Base-by-base conservation (phyloP, 176 grass and related monocot species). In the Tillandsia leiboldiana region DNA sequence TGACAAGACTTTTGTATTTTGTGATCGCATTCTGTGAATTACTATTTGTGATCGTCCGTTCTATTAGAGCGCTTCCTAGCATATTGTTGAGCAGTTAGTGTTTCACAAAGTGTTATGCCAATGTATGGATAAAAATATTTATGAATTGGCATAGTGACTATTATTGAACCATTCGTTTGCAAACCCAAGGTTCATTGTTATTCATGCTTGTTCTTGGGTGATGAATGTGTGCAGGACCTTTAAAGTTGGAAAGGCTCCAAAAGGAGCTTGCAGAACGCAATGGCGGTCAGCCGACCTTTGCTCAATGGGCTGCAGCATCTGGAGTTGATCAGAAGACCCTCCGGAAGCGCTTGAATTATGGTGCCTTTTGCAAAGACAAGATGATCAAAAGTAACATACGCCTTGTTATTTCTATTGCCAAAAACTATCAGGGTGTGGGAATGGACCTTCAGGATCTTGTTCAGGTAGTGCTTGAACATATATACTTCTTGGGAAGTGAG, bases 341-440 rank as follows among this genome's bases (percentile, higher is more conserved):
- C 65, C 76, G 71, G 26, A 84, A 78, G 49, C 83, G 84, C 42
- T 64, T 97, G 69, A 83, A 72, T 59, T 20, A 92, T 66, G 89
- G 93, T 9, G 71, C 67, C 13, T 75, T 74, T 61, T 97, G 84
- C 84, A 92, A 90, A 65, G 85, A 92, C 51, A 87, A 51, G 65
- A 97, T 97, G 89, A 81, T 97, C 53, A 82, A 68, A 68, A 87
- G 86, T 52, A 97, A 97, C 12, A 88, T 92, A 56, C 73, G 89
- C 1, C 94, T 97, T 27, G 94, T 97, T 28, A 84, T 93, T 29
- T 97, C 94, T 13, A 93, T 97, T 59, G 94, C 94, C 33, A 97
- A 71, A 77, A 83, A 83, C 64, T 85, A 83, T 49, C 73, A 82
- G 68, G 81, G 84, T 42, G 76, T 79, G 10, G 79, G 82, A 51